Evolutionary conservation across 768 basidiomycete genomes (phyloP), one percentile per base, ranked within the genome.

Genomic region (Collybia sp.): DNA sequence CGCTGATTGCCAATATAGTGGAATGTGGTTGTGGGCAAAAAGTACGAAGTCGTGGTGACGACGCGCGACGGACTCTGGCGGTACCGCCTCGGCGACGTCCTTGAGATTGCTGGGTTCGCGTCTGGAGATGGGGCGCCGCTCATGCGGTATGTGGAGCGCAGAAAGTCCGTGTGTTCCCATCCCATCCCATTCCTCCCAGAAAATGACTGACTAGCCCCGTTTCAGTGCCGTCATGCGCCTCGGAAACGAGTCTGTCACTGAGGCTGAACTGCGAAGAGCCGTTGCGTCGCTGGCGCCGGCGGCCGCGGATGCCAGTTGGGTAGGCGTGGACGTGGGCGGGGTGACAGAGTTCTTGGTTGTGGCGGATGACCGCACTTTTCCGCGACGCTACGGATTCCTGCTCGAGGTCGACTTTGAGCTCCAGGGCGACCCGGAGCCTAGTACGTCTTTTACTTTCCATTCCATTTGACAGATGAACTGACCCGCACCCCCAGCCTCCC

Each of bases 341-440:
- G 49, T 56, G 13, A 12, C 46, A n/a, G 52, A 53, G 37, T 56
- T 51, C 31, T 47, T 49, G 8, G 45, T 48, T 10, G 44, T 45
- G 8, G 18, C 49, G 12, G 55, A 56, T 18, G 44, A 53, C 16
- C 44, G 55, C 12, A 37, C 20, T 10, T 15, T 41, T 16, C 46
- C 50, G 19, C 36, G 42, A 33, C 37, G 44, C 1, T 53, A 57
- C 30, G 46, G 43, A 6, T 49, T 49, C 32, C 30, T 52, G 19
- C 30, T 53, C 1, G 49, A 53, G 30, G 44, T 49, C 12, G 40
- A 48, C n/a, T n/a, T n/a, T n/a, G n/a, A n/a, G n/a, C n/a, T n/a
- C n/a, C n/a, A 13, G 44, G 49, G 25, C 38, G 31, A 16, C 34
- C 19, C 17, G 46, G 48, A 46, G 6, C 12, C 42, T 44, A 10